Conservation (phyloP, 2,329 filamentous ascomycete genomes). For the Colletotrichum scovillei region DNA sequence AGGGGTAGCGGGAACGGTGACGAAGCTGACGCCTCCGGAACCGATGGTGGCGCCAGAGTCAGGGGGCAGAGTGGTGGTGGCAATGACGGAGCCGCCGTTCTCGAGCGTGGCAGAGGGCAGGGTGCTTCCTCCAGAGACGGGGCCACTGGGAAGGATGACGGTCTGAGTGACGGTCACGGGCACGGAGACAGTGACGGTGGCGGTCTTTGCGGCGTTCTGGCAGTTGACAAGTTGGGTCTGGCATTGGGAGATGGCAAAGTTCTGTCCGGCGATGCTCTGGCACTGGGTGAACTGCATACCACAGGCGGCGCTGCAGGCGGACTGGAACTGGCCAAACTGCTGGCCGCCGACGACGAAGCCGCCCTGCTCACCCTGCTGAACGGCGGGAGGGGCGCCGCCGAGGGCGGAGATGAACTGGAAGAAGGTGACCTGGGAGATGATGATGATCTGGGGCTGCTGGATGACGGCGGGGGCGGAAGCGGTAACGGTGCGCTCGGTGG, state of each 20-base stretch:
- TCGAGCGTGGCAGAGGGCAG: conserved; percentile 23
- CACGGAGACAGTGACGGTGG: conserved; percentile 35
- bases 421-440: conserved; percentile 36
- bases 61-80: conserved; percentile 31
- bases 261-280: conserved; percentile 34
- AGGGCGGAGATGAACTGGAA: conserved; percentile 37
- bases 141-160: conserved; percentile 32
- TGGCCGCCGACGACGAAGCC: conserved; percentile 36
- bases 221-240: conserved; percentile 35
- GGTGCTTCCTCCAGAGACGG: conserved; percentile 5
- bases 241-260: conserved; percentile 37
- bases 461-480: conserved; percentile 25
- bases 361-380: conserved; percentile 28
- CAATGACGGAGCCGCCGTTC: conserved; percentile 29
- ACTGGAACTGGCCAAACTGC: conserved; percentile 35
- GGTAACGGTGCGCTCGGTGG: conserved; percentile 30
- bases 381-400: conserved; percentile 32
- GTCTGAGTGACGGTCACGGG: conserved; percentile 36
- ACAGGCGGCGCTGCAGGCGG: conserved; percentile 34
- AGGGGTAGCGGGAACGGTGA: conserved; percentile 34
- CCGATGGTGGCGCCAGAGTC: conserved; percentile 35
- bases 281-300: conserved; percentile 36
- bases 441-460: conserved; percentile 32
- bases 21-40: conserved; percentile 29
- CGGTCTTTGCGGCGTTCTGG: conserved; percentile 34